phyloP scores from a whole-genome alignment of 2,329 filamentous ascomycete genomes.

The Leptographium lundbergii region DNA sequence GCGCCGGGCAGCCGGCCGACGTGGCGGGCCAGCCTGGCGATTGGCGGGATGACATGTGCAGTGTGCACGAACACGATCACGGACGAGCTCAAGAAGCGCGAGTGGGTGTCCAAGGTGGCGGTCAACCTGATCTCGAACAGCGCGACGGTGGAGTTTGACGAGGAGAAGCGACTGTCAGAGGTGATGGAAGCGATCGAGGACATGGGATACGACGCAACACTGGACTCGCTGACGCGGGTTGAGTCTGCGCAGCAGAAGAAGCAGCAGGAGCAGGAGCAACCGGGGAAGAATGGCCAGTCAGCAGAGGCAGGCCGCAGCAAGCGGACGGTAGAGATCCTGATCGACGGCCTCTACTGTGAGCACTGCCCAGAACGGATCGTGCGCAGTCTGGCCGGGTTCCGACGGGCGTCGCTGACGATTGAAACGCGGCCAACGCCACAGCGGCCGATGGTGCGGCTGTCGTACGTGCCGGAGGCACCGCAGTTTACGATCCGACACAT shows the following conservation, averaged over 20 bases:
- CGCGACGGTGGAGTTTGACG: conserved; percentile 45
- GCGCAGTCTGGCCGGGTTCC: conserved; percentile 40
- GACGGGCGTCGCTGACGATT: conserved; percentile 35
- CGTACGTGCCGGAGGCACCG: conserved; percentile 57
- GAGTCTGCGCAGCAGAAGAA: conserved; percentile 2
- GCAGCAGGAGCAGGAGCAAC: background rate
- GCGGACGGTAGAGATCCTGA: conserved; percentile 49
- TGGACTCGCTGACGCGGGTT: conserved; percentile 36
- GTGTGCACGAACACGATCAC: conserved; percentile 54
- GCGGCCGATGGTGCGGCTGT: conserved; percentile 55
- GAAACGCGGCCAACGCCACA: conserved; percentile 42
- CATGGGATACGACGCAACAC: conserved; percentile 51
- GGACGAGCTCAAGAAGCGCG: conserved; percentile 40
- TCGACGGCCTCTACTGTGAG: conserved; percentile 64
- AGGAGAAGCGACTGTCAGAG: conserved; percentile 29
- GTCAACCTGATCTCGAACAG: conserved; percentile 59
- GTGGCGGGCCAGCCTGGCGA: conserved; percentile 43
- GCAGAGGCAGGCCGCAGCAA: background rate
- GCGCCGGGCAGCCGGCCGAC: conserved; percentile 16
- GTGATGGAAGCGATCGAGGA: conserved; percentile 44
- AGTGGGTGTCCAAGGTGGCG: conserved; percentile 43
- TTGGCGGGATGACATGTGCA: conserved; percentile 64
- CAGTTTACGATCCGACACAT: conserved; percentile 65
- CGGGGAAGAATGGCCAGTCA: background rate
- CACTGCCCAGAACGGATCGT: conserved; percentile 53